Conservation (phyloP, 164 flowering plant species). For the Macadamia integrifolia region DNA sequence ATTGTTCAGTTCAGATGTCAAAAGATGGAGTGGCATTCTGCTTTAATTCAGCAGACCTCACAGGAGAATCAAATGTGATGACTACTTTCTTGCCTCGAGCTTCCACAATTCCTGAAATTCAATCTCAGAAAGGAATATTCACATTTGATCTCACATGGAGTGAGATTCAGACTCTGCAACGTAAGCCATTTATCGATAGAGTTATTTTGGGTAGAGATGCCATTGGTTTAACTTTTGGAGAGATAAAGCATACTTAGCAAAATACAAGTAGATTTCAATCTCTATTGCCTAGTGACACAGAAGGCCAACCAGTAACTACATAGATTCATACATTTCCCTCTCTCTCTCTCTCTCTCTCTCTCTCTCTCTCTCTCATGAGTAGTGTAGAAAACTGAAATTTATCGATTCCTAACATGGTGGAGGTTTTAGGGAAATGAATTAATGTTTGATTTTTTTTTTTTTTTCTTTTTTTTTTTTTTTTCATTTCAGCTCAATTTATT, state of each 20-base stretch:
- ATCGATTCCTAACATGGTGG: no score
- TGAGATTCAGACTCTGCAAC: slow-evolving; percentile 69
- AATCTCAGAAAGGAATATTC: slow-evolving; percentile 55
- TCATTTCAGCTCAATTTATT: slow-evolving; percentile 50
- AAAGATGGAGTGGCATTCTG: slow-evolving; percentile 89
- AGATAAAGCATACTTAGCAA: no score
- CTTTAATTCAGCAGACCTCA: slow-evolving; percentile 51
- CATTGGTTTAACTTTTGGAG: no score
- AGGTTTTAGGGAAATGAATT: background rate
- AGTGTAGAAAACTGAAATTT: no score
- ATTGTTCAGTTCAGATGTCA: slow-evolving; percentile 86
- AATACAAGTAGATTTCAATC: no score
- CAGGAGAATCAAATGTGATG: slow-evolving; percentile 49
- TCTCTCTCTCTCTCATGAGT: no score
- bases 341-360: no score
- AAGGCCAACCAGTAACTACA: no score
- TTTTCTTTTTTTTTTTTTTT: background rate
- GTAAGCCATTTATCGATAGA: slow-evolving; percentile 28
- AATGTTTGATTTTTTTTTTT: background rate
- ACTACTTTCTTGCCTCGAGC: slow-evolving; percentile 52
- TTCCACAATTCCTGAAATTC: slow-evolving; percentile 52
- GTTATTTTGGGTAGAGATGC: no score
- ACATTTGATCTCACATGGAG: slow-evolving; percentile 83
- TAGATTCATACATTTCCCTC: no score
- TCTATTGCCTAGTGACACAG: no score